A percentile compares a stretch with the other conserved stretches of the same genome.
These are phyloP conservation scores for Melampsora larici-populina DNA, from an alignment of 1,284 basidiomycete genomes.

Conservation along the genomic window DNA sequence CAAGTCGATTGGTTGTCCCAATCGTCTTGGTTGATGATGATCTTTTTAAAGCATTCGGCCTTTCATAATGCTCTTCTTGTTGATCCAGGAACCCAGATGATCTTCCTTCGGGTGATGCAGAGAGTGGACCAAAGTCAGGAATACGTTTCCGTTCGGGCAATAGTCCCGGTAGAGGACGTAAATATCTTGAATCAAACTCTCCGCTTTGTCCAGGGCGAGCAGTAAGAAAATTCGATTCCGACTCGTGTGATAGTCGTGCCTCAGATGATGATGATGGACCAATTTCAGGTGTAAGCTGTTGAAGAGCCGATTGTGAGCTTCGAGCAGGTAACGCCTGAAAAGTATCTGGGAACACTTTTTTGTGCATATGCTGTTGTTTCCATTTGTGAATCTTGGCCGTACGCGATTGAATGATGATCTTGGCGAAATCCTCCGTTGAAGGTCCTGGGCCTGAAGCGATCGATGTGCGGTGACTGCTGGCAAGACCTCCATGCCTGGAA, in stretches of 20 bases:
- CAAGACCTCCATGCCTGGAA: slow-evolving; percentile 19
- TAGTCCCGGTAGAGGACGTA: not conserved
- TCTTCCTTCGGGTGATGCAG: slow-evolving; percentile 1
- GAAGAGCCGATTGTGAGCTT: not conserved
- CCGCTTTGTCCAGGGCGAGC: not conserved
- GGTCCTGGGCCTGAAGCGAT: slow-evolving; percentile 43
- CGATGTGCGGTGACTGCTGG: slow-evolving; percentile 37
- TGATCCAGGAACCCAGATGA: not conserved
- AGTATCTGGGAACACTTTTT: not conserved
- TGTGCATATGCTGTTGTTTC: slow-evolving; percentile 49
- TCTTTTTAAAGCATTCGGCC: not conserved
- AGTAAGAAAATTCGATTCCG: not conserved
- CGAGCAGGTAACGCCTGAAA: not conserved
- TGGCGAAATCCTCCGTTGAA: slow-evolving; percentile 59
- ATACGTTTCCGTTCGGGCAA: slow-evolving; percentile 12
- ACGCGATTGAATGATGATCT: slow-evolving; percentile 60
- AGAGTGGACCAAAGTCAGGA: slow-evolving; percentile 7
- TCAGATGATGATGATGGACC: not conserved
- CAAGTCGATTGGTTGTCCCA: not conserved
- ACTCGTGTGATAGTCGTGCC: not conserved
- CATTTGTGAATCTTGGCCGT: slow-evolving; percentile 61
- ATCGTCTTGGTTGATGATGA: slow-evolving; percentile 1
- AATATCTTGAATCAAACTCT: not conserved
- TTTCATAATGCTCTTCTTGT: not conserved
- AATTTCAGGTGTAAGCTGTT: not conserved